Base-by-base conservation (phyloP, 371 early-diverging fungal genomes). In the Blakeslea trispora region DNA sequence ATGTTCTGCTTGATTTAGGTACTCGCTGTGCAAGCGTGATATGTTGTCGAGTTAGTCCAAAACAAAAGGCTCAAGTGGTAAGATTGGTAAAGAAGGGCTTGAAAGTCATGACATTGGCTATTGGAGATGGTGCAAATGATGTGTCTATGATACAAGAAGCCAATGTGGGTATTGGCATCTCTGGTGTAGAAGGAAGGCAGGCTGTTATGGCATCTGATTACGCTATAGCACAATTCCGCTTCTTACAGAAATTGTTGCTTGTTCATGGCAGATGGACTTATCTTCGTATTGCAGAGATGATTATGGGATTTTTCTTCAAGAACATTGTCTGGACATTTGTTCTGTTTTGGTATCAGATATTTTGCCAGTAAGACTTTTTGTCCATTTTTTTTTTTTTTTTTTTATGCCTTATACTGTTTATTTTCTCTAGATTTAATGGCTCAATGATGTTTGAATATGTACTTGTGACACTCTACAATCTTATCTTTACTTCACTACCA, bases 41-140 rank as follows among this genome's bases (percentile, higher is more conserved):
- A 45, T 94, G 89, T 56, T 95, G 93, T 68, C 90, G 97, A 60
- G 91, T 94, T 14, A 88, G 91, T 44, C 97, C 97, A 4, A 71
- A 88, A 53, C 93, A 96, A 64, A 97, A 97, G 77, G 94, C 93
- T 1, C 70, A 88, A 63, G 92, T 97, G 0, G 93, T 94, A 14
- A 50, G 60, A 13, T 37, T 76, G 18, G 77, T 79, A 1, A 72
- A 75, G 24, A 68, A 66, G 28, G 69, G 73, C 13, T 39, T 75
- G 0, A 79, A 83, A 11, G 88, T 85, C 9, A 84, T 92, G 85
- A 89, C 90, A 1, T 60, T 91, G 40, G 88, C 94, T 9, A 89
- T 95, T 28, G 95, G 97, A 19, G 94, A 97, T 74, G 92, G 95
- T 39, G 94, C 94, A 11, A 97, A 97, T 67, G 97, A 97, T 68